phyloP scores from a whole-genome alignment of 345 rosid genomes.

The Murraya koenigii region DNA sequence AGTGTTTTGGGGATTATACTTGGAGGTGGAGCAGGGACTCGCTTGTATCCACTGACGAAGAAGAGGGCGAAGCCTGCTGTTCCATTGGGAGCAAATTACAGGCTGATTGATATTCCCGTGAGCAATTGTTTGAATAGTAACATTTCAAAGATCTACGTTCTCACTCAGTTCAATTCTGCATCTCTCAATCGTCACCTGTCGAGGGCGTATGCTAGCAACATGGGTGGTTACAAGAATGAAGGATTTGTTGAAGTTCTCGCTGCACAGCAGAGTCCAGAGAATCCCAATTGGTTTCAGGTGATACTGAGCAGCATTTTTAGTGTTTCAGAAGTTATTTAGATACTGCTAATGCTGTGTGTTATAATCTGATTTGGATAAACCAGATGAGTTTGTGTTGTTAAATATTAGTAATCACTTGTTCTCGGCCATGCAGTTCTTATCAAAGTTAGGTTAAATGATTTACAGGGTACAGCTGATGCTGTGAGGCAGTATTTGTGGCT shows the following conservation, averaged over 20 bases:
- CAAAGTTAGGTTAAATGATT: neutral
- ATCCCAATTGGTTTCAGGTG: conserved; percentile 98
- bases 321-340: neutral
- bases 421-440: neutral
- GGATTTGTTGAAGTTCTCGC: conserved; percentile 99
- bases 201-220: conserved; percentile 90
- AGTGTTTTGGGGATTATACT: conserved; percentile 92
- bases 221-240: conserved; percentile 97
- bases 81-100: conserved; percentile 91
- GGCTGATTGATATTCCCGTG: conserved; percentile 92
- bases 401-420: neutral
- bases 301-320: neutral
- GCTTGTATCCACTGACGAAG: conserved; percentile 89
- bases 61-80: conserved; percentile 98
- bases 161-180: conserved; percentile 95
- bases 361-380: neutral
- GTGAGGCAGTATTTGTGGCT: conserved; percentile 96
- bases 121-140: conserved; percentile 97
- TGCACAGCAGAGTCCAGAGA: conserved; percentile 97
- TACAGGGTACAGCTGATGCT: conserved; percentile 96
- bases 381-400: neutral
- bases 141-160: conserved; percentile 87
- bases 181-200: conserved; percentile 95
- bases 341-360: neutral
- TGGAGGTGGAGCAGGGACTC: conserved; percentile 98